phyloP scores from a whole-genome alignment of 1,139 yeast genomes.

The Hemisphaericaspora xylofermentans region DNA sequence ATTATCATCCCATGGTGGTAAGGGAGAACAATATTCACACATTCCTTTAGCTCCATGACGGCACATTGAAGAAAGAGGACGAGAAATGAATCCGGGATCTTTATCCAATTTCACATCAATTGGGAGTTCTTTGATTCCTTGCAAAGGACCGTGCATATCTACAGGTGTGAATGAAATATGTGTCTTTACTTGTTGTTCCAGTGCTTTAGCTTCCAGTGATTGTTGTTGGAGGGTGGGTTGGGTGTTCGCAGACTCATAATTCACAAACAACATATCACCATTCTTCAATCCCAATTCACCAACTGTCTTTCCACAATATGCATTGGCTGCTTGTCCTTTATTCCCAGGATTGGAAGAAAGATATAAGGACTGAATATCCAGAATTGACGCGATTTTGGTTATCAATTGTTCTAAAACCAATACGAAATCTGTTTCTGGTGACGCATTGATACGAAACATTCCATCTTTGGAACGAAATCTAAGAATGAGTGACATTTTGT shows the following conservation, averaged over 20 bases:
- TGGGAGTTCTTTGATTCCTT: slow-evolving; percentile 42
- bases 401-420: slow-evolving; percentile 46
- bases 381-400: slow-evolving; percentile 29
- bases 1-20: slow-evolving; percentile 89
- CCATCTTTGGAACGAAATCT: slow-evolving; percentile 87
- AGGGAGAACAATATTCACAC: slow-evolving; percentile 96
- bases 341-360: slow-evolving; percentile 50
- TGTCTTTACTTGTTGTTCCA: slow-evolving; percentile 10
- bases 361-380: slow-evolving; percentile 32
- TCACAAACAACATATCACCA: slow-evolving; percentile 79
- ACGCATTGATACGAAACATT: slow-evolving; percentile 64
- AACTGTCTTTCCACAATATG: slow-evolving; percentile 47
- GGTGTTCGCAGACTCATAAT: slow-evolving; percentile 34
- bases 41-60: slow-evolving; percentile 90
- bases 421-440: slow-evolving; percentile 47
- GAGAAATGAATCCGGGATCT: slow-evolving; percentile 68
- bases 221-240: slow-evolving; percentile 6
- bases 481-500: slow-evolving; percentile 24
- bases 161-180: slow-evolving; percentile 9
- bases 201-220: slow-evolving; percentile 5
- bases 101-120: slow-evolving; percentile 71
- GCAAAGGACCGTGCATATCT: slow-evolving; percentile 4
- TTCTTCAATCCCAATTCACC: slow-evolving; percentile 59
- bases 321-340: slow-evolving; percentile 44
- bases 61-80: slow-evolving; percentile 66